Evolutionary conservation across 176 grass and related monocot genomes (phyloP), one percentile per base, ranked within the genome.

Genomic region (Raddia distichophylla): DNA sequence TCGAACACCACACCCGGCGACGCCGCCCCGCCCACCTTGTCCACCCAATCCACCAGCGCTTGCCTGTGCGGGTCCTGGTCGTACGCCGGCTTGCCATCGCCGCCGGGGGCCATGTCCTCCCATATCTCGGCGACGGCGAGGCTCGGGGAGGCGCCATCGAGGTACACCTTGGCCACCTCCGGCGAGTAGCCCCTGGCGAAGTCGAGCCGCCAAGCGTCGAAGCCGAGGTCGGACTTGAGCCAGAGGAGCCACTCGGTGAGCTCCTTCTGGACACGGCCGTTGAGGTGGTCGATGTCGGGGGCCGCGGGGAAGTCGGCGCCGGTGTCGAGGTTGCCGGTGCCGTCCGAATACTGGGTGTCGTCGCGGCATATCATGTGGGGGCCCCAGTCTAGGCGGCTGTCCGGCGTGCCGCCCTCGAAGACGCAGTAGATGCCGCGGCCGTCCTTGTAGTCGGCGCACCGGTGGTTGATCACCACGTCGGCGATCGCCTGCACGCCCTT

Each of bases 271-370:
- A 95, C 91, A 53, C 67, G 73, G 19, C 5, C 22, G n/a, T 92
- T 95, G 74, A 95, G 93, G 88, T 95, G 93, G 74, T 95, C 93
- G 34, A 95, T 92, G 76, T 95, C 93, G 0, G 93, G 89, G 0
- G 84, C 93, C 8, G 73, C 58, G 6, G 19, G 27, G 80, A 73
- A 95, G 80, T 53, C 75, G 2, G 33, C 79, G 44, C 93, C 93
- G 5, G 90, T 95, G 85, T 92, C 90, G 46, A 69, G 87, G 67
- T 92, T 84, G 67, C 79, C 90, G 3, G 87, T 92, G 75, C 90
- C 87, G 64, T 83, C 87, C 1, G 86, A 90, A 87, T 84, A 91
- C 22, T 67, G 42, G 2, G 71, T 75, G 71, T 95, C 93, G 46
- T 89, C 90, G 44, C 81, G 89, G 81, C 90, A 95, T 61, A 95